Evolutionary conservation across 768 basidiomycete species (phyloP), one percentile per base, ranked within the genome.

Genomic region (Kwoniella botswanensis): DNA sequence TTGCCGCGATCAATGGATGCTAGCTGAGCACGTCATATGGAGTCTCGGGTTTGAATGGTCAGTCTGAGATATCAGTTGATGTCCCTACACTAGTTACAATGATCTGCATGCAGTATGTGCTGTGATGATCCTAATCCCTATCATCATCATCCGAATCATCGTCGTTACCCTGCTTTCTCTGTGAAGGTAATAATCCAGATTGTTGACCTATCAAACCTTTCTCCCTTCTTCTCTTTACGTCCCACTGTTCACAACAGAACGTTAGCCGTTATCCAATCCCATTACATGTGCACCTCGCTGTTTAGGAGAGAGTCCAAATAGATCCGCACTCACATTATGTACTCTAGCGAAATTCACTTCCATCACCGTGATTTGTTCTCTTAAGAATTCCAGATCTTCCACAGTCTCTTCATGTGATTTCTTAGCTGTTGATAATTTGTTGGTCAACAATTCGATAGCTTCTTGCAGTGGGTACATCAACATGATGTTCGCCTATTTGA

Each of bases 321-420:
- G 35, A 35, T 35, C 1, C 35, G 35, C 35, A 81, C 82, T 75
- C 70, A 83, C 81, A 80, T 98, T 99, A 82, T 96, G 98, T 63
- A 96, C 91, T 46, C 96, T 87, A 5, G 96, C 96, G 13, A 93
- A 94, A 80, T 98, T 98, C 52, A 89, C 89, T 80, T 99, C 95
- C 92, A 98, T 97, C 11, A 97, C 89, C 4, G 97, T 98, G 63
- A 94, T 87, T 83, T 99, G 97, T 80, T 98, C 97, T 63, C 93
- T 86, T 70, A 98, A 84, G 82, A 93, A 99, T 80, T 94, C 94
- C 22, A 97, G 86, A 82, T 98, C 97, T 77, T 95, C 93, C 54
- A 90, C 86, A 0, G 91, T 89, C 79, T 90, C 89, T 29, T 86
- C 79, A 62, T 96, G 84, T 67, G 86, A 88, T 13, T 84, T 85